Evolutionary conservation across 306 rosid species (phyloP), one percentile per base, ranked within the genome.

Genomic region (Castanopsis chinensis): DNA sequence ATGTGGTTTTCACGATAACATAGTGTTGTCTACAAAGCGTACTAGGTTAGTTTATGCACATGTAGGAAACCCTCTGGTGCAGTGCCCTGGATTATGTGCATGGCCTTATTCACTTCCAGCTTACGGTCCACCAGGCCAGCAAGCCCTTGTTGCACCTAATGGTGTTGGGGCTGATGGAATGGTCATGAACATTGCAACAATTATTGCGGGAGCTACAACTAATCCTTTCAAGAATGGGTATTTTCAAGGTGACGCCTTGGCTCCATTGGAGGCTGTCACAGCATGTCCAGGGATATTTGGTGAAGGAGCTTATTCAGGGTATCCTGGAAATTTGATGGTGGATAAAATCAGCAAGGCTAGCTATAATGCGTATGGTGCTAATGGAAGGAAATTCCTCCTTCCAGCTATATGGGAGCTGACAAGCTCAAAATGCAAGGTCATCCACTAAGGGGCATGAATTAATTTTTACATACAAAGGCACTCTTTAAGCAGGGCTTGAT

Each of bases 201-300:
- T 79, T 54, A 53, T 84, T n/a, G 76, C 73, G 10, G 81, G 87
- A 30, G 81, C 84, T 19, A 78, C 51, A 14, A 84, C 86, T 52
- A 79, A 79, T 70, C 87, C 81, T 64, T 71, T 70, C 23, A 79
- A 57, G 58, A 33, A 75, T 6, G 84, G 78, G 15, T 84, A 79
- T 49, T 84, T 52, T 23, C 81, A 80, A 75, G 87, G 86, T 2
- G 32, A 79, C 60, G 70, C 25, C 18, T 45, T 60, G 58, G 86
- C 64, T 9, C 83, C 86, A 2, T 45, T 83, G 25, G 86, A 83
- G 63, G 86, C 75, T 12, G 86, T 67, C 35, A 45, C 80, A 1
- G 86, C 86, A 14, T 83, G 86, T 70, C 49, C 83, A 3, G 86
- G 86, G 68, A 68, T 72, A 32, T 82, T 78, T 68, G 86, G 82